These are phyloP conservation scores for Candida manassasensis DNA, from an alignment of 805 yeast genomes.

Conservation along the genomic window DNA sequence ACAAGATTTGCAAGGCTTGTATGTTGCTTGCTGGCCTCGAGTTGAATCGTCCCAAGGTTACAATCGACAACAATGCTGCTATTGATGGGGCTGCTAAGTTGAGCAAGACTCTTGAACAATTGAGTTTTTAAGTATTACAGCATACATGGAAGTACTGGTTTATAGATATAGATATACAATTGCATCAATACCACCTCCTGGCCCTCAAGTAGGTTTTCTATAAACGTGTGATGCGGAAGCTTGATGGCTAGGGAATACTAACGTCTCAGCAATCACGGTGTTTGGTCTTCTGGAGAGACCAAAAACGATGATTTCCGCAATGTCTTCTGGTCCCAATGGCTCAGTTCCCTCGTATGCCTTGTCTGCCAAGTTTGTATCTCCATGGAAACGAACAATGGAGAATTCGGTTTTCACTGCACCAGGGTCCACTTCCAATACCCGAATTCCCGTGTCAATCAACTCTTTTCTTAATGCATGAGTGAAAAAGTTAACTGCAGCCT, in stretches of 20 bases:
- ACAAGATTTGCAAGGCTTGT: slow-evolving; percentile 90
- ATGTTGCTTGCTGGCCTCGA: slow-evolving; percentile 80
- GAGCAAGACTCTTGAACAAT: slow-evolving; percentile 56
- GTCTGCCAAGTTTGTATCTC: slow-evolving; percentile 28
- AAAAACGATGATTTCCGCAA: slow-evolving; percentile 36
- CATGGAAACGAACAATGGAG: slow-evolving; percentile 30
- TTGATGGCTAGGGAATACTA: slow-evolving; percentile 36
- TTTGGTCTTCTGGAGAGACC: slow-evolving; percentile 29
- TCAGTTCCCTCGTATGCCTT: slow-evolving; percentile 31
- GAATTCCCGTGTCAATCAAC: slow-evolving; percentile 28
- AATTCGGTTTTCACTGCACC: slow-evolving; percentile 40
- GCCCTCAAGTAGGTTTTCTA: slow-evolving; percentile 8
- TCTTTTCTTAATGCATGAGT: slow-evolving; percentile 33
- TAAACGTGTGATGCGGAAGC: slow-evolving; percentile 27
- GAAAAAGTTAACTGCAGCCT: slow-evolving; percentile 33
- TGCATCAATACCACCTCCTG: background rate
- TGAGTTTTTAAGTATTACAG: slow-evolving; percentile 46
- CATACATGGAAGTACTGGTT: too few species aligned
- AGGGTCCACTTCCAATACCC: slow-evolving; percentile 38
- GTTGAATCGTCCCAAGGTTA: slow-evolving; percentile 61
- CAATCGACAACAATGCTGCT: slow-evolving; percentile 48
- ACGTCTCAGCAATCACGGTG: slow-evolving; percentile 35
- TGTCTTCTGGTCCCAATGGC: slow-evolving; percentile 33
- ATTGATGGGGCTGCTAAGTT: slow-evolving; percentile 62
- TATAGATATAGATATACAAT: background rate